Evolutionary conservation across 345 rosid species (phyloP).

Genomic region (Aegle marmelos): DNA sequence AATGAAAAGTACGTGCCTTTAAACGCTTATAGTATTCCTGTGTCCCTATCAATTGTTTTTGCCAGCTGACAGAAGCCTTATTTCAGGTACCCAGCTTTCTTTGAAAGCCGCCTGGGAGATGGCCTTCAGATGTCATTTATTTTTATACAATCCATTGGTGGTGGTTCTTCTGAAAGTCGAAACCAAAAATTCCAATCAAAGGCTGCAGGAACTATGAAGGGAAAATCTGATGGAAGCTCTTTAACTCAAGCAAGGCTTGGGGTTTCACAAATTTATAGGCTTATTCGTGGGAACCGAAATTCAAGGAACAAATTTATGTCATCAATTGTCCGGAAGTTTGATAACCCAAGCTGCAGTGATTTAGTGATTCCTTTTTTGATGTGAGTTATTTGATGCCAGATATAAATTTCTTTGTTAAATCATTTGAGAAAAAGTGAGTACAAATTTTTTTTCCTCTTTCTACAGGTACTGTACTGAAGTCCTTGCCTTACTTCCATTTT

Average conservation of each 20-base stretch:
- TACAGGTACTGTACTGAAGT: conserved; percentile 96
- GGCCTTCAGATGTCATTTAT: conserved; percentile 94
- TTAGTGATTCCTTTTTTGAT: conserved; percentile 71
- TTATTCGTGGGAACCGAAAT: conserved; percentile 85
- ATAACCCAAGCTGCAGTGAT: conserved; percentile 65
- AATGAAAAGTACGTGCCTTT: conserved; percentile 79
- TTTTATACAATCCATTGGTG: conserved; percentile 66
- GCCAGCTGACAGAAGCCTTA: conserved; percentile 23
- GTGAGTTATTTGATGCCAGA: conserved; percentile 49
- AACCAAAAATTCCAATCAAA: conserved; percentile 45
- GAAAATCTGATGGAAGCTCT: conserved; percentile 62
- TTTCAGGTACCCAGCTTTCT: conserved; percentile 94
- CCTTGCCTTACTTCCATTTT: conserved; percentile 89
- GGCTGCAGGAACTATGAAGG: conserved; percentile 54
- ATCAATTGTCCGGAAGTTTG: conserved; percentile 96
- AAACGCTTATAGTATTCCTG: conserved; percentile 10
- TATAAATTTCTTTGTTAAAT: not conserved
- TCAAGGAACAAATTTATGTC: conserved; percentile 97
- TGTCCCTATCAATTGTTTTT: conserved; percentile 6
- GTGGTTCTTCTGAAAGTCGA: conserved; percentile 34
- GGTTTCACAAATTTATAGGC: conserved; percentile 93
- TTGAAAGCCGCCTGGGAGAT: conserved; percentile 97
- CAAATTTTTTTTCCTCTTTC: conserved; percentile 19
- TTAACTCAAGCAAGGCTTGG: conserved; percentile 91
- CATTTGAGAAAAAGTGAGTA: conserved; percentile 13